A percentile compares a stretch with the other conserved stretches of the same genome.
Evolutionary conservation across 2,329 filamentous ascomycete genomes (phyloP).

Genomic region (Arthroderma uncinatum): DNA sequence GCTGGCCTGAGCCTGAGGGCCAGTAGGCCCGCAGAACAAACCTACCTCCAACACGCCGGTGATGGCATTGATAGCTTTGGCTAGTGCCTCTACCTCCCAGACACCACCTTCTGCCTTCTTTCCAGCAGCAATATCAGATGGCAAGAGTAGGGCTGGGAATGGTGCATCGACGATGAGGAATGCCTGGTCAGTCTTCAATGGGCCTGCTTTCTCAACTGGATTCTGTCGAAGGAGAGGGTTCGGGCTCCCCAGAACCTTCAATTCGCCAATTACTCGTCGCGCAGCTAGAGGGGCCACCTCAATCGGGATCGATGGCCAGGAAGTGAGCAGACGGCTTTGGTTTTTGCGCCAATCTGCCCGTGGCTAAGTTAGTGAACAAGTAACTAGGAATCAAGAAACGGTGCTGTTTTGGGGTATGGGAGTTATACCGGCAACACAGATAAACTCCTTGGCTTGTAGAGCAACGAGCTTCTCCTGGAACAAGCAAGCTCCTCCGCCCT

Average conservation of each 20-base stretch:
- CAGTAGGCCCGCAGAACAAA: conserved; percentile 74
- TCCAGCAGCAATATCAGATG: conserved; percentile 42
- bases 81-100: conserved; percentile 71
- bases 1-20: conserved; percentile 53
- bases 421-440: conserved; percentile 66
- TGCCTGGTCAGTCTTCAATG: conserved; percentile 73
- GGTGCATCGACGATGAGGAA: conserved; percentile 90
- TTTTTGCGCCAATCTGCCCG: conserved; percentile 74
- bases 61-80: conserved; percentile 63
- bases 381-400: background rate
- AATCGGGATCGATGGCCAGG: conserved; percentile 80
- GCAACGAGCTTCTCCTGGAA: conserved; percentile 97
- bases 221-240: conserved; percentile 62
- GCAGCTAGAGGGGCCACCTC: conserved; percentile 83
- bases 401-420: background rate
- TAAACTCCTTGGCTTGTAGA: conserved; percentile 68
- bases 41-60: conserved; percentile 86
- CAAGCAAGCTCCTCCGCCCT: conserved; percentile 91
- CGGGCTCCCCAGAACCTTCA: conserved; percentile 61
- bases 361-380: no score
- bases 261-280: conserved; percentile 60
- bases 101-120: conserved; percentile 42
- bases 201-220: conserved; percentile 59
- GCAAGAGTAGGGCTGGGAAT: conserved; percentile 62
- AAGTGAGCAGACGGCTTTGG: conserved; percentile 58